These are phyloP conservation scores for Cladosporium oxysporum DNA, from an alignment of 2,329 filamentous ascomycete species.

Conservation along the genomic window DNA sequence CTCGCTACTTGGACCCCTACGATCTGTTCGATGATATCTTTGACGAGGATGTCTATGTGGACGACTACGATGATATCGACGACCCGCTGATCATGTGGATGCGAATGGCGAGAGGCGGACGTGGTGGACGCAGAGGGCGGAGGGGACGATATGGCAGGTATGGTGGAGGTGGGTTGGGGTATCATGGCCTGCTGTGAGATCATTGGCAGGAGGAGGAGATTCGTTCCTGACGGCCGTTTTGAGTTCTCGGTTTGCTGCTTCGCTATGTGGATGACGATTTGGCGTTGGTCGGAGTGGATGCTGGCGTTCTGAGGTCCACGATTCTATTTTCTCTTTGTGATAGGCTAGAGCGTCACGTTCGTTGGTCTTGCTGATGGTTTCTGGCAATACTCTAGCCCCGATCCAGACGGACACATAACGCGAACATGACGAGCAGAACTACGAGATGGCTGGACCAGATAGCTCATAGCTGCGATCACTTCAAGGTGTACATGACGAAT, in stretches of 20 bases:
- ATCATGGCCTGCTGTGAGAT: not conserved
- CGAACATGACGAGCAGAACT: not conserved
- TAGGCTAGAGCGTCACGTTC: not conserved
- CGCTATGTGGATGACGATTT: not conserved
- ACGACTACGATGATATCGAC: slow-evolving; percentile 10
- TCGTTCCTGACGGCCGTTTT: not conserved
- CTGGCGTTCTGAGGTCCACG: not conserved
- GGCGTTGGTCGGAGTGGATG: not conserved
- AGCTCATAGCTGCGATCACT: not conserved
- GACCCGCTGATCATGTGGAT: slow-evolving; percentile 8
- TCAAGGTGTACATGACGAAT: not conserved
- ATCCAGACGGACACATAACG: not conserved
- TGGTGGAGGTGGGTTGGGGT: not conserved
- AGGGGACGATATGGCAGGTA: slow-evolving; percentile 1
- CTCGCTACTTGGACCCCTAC: not conserved
- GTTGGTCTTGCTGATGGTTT: not conserved
- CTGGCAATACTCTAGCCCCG: not conserved
- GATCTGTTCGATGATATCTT: slow-evolving; percentile 10
- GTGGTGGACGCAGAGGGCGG: not conserved
- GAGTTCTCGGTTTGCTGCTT: not conserved
- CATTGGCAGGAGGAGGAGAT: not conserved
- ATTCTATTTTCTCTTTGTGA: not conserved
- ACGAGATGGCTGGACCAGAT: not conserved
- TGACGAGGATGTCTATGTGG: not conserved
- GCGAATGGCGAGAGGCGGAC: not conserved